Conservation (phyloP, 2,329 filamentous ascomycete genomes). For the Neofusicoccum umdonicola region DNA sequence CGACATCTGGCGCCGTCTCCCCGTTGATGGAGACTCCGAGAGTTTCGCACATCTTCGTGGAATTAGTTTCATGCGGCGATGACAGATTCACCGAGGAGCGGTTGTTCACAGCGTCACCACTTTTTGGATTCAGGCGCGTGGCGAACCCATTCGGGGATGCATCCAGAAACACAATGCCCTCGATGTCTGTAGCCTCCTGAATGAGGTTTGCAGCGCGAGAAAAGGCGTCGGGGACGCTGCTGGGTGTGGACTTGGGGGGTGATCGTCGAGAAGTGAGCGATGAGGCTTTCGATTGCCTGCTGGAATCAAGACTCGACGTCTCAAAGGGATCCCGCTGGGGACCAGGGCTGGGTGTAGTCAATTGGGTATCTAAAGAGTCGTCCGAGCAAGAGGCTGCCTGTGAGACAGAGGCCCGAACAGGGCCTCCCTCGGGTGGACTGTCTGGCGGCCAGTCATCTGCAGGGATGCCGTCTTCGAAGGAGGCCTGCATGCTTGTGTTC, state of each 20-base stretch:
- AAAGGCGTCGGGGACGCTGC: neutral
- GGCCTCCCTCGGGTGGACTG: neutral
- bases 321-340: neutral
- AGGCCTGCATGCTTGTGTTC: too few species aligned
- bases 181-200: neutral
- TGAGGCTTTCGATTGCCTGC: neutral
- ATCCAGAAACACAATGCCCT: neutral
- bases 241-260: neutral
- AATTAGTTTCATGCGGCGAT: neutral
- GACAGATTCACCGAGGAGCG: neutral
- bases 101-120: neutral
- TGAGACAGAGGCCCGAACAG: neutral
- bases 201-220: neutral
- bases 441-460: neutral
- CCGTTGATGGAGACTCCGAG: too few species aligned
- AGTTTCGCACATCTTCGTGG: neutral
- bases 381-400: neutral
- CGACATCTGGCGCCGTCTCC: neutral
- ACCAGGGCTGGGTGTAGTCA: neutral
- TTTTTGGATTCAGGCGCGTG: neutral
- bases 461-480: neutral
- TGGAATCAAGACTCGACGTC: neutral
- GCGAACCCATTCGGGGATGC: neutral
- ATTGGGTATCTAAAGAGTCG: neutral
- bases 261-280: neutral